Base-by-base conservation (phyloP, 78 protist genomes). In the Andalucia godoyi region DNA sequence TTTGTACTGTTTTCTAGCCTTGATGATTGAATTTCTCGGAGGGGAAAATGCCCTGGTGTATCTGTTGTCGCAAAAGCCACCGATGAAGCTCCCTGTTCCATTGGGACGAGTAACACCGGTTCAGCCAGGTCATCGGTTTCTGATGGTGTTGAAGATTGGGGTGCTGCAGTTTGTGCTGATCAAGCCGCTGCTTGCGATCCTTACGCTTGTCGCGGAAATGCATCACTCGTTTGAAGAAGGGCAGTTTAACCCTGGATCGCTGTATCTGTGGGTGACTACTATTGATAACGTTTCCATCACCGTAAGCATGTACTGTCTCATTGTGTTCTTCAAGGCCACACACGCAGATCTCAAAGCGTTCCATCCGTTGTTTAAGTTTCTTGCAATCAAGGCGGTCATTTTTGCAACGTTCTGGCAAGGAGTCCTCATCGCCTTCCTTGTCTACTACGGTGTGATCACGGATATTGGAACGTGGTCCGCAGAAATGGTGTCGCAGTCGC, bases 351-450 rank as follows among this genome's bases (percentile, higher is more conserved):
- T 78, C 25, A 2, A 8, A 29, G 60, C 62, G 18, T 42, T 15
- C 52, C 29, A 30, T 15, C 84, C 84, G 39, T 7, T 70, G 13
- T 25, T 38, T 8, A 78, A 78, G 70, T 78, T 78, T 33, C 21
- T 64, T n/a, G 67, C 72, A 38, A 39, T 78, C 57, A 78, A 78
- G 70, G 51, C 59, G 36, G 77, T 78, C 45, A 45, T 78, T 47
- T 78, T 78, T 51, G 62, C 71, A 29, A 55, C 73, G 34, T 78
- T 70, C 70, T 78, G 76, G 76, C 82, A 76, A 49, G 15, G 43
- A 13, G 49, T 66, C 21, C 13, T 42, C 29, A 0, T 66, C 15
- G 40, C 34, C 29, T 1, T 54, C 18, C 60, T 60, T 15, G 61
- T 58, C 18, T 37, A 33, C 17, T 23, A 13, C 1, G 62, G 39